phyloP scores from a whole-genome alignment of 176 grass and related monocot genomes.

The Musa itinerans region DNA sequence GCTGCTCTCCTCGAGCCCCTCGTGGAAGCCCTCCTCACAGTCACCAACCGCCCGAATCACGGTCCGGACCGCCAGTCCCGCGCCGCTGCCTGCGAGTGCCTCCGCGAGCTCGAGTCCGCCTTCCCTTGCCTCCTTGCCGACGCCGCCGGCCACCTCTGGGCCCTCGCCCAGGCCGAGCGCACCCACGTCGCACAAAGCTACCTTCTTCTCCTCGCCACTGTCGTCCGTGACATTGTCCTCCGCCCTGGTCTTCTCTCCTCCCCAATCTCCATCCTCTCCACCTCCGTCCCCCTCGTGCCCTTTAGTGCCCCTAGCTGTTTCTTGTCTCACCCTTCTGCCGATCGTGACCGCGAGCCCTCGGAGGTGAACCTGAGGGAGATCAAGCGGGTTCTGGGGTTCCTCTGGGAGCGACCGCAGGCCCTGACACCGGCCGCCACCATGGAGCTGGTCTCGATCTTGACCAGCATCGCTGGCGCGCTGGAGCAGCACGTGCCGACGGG shows the following conservation, averaged over 20 bases:
- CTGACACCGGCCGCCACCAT: constrained; percentile 56
- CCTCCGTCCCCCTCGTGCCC: constrained; percentile 45
- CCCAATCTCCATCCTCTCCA: constrained; percentile 46
- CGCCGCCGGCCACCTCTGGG: constrained; percentile 49
- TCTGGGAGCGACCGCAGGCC: constrained; percentile 63
- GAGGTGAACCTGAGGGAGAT: constrained; percentile 76
- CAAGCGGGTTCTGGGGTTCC: constrained; percentile 56
- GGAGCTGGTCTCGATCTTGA: constrained; percentile 48
- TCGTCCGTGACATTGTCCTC: constrained; percentile 42
- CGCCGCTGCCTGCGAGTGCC: constrained; percentile 68
- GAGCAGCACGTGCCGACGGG: constrained; percentile 54
- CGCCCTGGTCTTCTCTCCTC: constrained; percentile 43
- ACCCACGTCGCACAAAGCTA: constrained; percentile 76
- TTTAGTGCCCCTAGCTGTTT: constrained; percentile 40
- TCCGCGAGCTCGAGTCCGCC: constrained; percentile 53
- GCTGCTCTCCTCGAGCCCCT: constrained; percentile 11
- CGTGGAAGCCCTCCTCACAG: constrained; percentile 27
- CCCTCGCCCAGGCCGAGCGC: constrained; percentile 62
- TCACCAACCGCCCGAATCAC: constrained; percentile 71
- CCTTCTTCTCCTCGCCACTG: constrained; percentile 64
- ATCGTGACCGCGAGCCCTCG: constrained; percentile 30
- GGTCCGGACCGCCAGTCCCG: constrained; percentile 65
- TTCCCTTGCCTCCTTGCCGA: constrained; percentile 65
- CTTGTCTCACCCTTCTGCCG: constrained; percentile 3
- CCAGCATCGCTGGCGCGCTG: constrained; percentile 39